These are phyloP conservation scores for Macrolepiota dolichaula DNA, from an alignment of 768 basidiomycete genomes.

Conservation along the genomic window DNA sequence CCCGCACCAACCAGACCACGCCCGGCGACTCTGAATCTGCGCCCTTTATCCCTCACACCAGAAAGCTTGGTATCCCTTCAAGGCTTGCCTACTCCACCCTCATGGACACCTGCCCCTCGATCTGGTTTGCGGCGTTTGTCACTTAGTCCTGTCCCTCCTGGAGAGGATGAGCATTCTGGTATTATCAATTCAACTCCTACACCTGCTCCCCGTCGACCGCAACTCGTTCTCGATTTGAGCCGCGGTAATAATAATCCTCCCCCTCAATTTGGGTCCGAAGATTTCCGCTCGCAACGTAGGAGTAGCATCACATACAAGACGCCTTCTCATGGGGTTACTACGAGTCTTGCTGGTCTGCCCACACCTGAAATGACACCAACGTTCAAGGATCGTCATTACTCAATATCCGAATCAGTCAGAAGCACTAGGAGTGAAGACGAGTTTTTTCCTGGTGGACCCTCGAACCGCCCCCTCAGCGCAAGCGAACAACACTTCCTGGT, in stretches of 20 bases:
- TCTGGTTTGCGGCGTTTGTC: constrained; percentile 52
- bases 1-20: constrained; percentile 48
- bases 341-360: constrained; percentile 45
- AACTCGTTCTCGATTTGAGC: constrained; percentile 34
- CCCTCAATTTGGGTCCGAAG: constrained; percentile 23
- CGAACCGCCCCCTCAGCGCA: constrained; percentile 54
- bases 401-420: constrained; percentile 24
- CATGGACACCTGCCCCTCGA: constrained; percentile 47
- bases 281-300: constrained; percentile 40
- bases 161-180: constrained; percentile 25
- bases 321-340: constrained; percentile 38
- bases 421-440: constrained; percentile 38
- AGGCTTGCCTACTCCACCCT: constrained; percentile 53
- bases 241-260: constrained; percentile 24
- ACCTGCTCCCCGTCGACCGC: constrained; percentile 25
- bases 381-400: constrained; percentile 29
- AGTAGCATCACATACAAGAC: constrained; percentile 78
- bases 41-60: constrained; percentile 68
- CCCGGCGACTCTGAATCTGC: constrained; percentile 63
- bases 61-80: constrained; percentile 38
- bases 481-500: constrained; percentile 85
- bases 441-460: constrained; percentile 37
- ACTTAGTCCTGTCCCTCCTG: constrained; percentile 30
- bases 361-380: constrained; percentile 77
- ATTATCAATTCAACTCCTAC: constrained; percentile 1